Base-by-base conservation (phyloP, 192 early-diverging fungal species). In the Podila verticillata region DNA sequence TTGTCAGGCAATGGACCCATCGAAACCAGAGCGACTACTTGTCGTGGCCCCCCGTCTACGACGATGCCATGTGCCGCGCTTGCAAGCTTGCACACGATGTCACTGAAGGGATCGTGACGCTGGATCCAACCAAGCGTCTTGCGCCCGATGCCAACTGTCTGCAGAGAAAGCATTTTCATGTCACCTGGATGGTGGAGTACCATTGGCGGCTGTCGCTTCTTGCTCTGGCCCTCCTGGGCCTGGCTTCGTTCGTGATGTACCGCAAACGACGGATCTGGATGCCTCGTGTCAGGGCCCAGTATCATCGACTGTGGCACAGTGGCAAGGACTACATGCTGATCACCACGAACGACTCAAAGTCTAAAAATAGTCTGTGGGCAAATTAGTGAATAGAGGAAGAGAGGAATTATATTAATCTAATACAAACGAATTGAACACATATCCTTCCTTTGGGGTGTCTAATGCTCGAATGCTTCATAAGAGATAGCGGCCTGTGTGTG, bases 1-100 rank as follows among this genome's bases (percentile, higher is more conserved):
- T 39, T 39, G 36, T 39, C 36, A 39, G 36, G 36, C 36, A 39
- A 9, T 39, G 36, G 36, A 39, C 8, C 7, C 9, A 39, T 9
- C 36, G 36, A 0, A 39, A 39, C 36, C 36, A 39, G 36, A 39
- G 36, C 8, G 31, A 54, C 47, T 49, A 8, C 24, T 4, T 7
- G 24, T 49, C 63, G 6, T 65, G 63, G 47, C 44, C 44, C 0
- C 48, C 63, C 35, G 22, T 17, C 0, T 54, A 66, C 51, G 49
- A 57, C 30, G 65, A 36, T 0, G 17, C 65, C 22, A 34, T n/a
- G 30, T 66, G 65, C 65, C 20, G 65, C 20, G 2, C 13, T 3
- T 66, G 65, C 51, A 57, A 66, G 51, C 30, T 66, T 3, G 51
- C 65, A 6, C 65, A 56, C 10, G 31, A 39, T 39, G 22, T 66